Base-by-base conservation (phyloP, 352 stramenopile genomes). In the Pythium brachiatum region DNA sequence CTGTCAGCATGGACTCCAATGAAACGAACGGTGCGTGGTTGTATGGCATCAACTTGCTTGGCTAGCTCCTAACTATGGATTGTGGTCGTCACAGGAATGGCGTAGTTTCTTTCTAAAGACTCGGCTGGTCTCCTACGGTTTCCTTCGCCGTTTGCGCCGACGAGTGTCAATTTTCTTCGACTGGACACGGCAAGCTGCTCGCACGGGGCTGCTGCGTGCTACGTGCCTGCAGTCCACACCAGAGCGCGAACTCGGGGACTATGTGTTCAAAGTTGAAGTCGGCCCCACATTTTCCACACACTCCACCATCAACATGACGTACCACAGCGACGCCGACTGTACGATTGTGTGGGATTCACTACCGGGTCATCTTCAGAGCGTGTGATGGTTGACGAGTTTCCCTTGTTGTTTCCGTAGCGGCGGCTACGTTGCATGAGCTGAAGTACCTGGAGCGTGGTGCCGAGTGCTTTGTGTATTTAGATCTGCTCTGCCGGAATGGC, bases 241-340 rank as follows among this genome's bases (percentile, higher is more conserved):
- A 16, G 74, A 76, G 16, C 38, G 51, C 18, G 78, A 89, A 48
- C 74, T 71, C 2, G 80, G 80, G 4, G 80, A 92, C 21, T 88
- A 92, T 52, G 61, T 85, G 23, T 23, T 92, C 20, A 89, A 89
- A 65, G 11, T 90, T 4, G 79, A 92, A 26, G 65, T 90, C 21
- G 83, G 83, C 18, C 71, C 73, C 5, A 68, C 66, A 21, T 92
- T 92, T 64, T 68, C 77, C 4, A 76, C 78, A 3, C 69, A 55
- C n/a, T 66, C 80, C 2, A 83, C 74, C 0, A 29, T 84, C 50
- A 79, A 88, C 18, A 26, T 88, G 47, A 66, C 75, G 1, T 90
- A 89, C 68, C 88, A 83, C 63, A 81, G 76, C 36, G 79, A 92
- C 16, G 78, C 76, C 18, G 83, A 92, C 31, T 92, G 83, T 92